Evolutionary conservation across 257 asterid genomes (phyloP).

Genomic region (Agastache rugosa): DNA sequence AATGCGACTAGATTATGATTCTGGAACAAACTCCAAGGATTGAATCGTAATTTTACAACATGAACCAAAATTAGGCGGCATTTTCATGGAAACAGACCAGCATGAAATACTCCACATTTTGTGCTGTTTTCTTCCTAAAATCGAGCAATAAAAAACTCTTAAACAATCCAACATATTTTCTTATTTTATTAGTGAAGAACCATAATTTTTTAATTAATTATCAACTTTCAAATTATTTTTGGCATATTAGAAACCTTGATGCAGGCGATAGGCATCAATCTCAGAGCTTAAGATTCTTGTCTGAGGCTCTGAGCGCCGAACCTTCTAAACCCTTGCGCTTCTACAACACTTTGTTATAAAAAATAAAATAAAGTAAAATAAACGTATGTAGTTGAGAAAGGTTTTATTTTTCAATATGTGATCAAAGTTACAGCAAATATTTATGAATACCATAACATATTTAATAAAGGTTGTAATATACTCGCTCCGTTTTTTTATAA

Average conservation of each 20-base stretch:
- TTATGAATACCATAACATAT: slow-evolving; percentile 6
- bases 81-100: slow-evolving; percentile 52
- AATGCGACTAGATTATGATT: background rate
- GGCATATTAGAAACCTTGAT: slow-evolving; percentile 1
- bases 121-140: slow-evolving; percentile 45
- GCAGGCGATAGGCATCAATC: slow-evolving; percentile 44
- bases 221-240: slow-evolving; percentile 28
- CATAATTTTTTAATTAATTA: slow-evolving; percentile 4
- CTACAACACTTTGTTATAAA: slow-evolving; percentile 5
- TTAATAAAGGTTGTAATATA: background rate
- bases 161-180: background rate
- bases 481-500: too few species aligned
- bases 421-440: background rate
- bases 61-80: slow-evolving; percentile 40
- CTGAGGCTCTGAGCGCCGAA: slow-evolving; percentile 50
- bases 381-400: slow-evolving; percentile 22
- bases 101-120: slow-evolving; percentile 68
- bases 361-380: background rate
- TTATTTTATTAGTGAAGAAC: slow-evolving; percentile 20
- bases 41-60: background rate
- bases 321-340: slow-evolving; percentile 65
- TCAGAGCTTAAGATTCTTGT: slow-evolving; percentile 59
- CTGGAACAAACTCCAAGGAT: slow-evolving; percentile 32
- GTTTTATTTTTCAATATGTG: background rate
- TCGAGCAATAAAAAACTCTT: slow-evolving; percentile 31